Percentiles rank a stretch among this genome's conserved stretches.
Evolutionary conservation across 345 rosid genomes (phyloP).

Genomic region (Ceriops tagal): DNA sequence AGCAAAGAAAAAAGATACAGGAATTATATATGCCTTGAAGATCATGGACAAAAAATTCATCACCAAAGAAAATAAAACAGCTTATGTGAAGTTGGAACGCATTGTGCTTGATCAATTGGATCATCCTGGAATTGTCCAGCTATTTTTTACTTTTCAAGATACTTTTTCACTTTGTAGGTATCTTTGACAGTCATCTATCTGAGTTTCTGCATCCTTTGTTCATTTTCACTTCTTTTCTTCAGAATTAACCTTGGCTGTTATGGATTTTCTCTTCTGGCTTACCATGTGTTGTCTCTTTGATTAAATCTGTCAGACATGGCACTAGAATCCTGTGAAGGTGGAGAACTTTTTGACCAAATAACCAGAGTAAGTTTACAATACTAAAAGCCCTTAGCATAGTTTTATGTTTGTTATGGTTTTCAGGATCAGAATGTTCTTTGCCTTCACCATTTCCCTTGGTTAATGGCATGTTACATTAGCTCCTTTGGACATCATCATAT

Average conservation of each 20-base stretch:
- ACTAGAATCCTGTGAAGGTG: constrained; percentile 97
- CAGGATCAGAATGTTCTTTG: background rate
- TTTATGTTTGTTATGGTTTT: background rate
- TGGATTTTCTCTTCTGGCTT: constrained; percentile 12
- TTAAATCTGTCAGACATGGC: constrained; percentile 74
- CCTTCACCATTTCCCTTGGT: background rate
- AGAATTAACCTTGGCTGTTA: background rate
- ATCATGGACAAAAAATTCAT: constrained; percentile 99
- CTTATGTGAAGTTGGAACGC: constrained; percentile 93
- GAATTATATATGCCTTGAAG: constrained; percentile 84
- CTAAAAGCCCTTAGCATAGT: background rate
- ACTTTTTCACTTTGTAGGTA: constrained; percentile 77
- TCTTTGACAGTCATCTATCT: constrained; percentile 19
- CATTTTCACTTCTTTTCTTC: constrained; percentile 1
- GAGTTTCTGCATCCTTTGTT: constrained; percentile 2
- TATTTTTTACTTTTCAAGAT: constrained; percentile 93
- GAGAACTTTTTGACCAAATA: constrained; percentile 97
- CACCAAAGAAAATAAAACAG: constrained; percentile 94
- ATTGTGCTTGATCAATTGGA: constrained; percentile 95
- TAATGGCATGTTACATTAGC: background rate
- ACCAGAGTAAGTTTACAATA: constrained; percentile 63
- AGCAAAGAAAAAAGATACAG: constrained; percentile 89
- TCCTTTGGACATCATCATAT: background rate
- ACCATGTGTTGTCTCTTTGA: constrained; percentile 27
- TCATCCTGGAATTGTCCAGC: constrained; percentile 89